Evolutionary conservation across 331 rosid genomes (phyloP).

Genomic region (Cucumis variabilis): DNA sequence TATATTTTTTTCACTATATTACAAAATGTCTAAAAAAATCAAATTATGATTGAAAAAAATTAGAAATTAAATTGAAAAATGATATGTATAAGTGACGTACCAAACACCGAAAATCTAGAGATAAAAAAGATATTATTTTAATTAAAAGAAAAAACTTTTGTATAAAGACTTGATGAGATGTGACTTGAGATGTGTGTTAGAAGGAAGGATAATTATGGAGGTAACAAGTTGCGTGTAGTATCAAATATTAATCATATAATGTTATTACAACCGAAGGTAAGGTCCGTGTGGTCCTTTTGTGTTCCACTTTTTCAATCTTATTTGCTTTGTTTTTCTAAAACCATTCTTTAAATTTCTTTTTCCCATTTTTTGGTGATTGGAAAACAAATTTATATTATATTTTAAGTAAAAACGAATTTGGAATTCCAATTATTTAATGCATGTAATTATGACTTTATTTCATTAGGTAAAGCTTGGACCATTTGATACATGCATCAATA

Average conservation of each 20-base stretch:
- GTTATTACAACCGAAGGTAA: too few relatives aligned
- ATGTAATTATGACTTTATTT: background rate
- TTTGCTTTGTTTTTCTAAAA: too few relatives aligned
- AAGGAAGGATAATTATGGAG: background rate
- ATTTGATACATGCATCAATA: background rate
- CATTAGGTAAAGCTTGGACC: background rate
- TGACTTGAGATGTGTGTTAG: background rate
- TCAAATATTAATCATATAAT: background rate
- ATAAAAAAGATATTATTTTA: too few relatives aligned
- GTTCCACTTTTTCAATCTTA: background rate
- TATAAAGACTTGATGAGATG: too few relatives aligned
- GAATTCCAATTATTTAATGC: background rate
- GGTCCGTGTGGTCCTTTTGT: background rate
- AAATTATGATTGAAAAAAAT: too few relatives aligned
- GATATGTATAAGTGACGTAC: too few relatives aligned
- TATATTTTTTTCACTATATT: too few relatives aligned
- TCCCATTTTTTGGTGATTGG: background rate
- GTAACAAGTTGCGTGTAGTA: constrained; percentile 25
- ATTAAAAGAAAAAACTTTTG: too few relatives aligned
- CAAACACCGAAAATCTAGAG: too few relatives aligned
- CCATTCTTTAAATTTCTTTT: background rate
- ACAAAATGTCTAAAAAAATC: too few relatives aligned
- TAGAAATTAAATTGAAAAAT: too few relatives aligned
- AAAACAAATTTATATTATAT: background rate
- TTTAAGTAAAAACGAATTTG: background rate